Percentiles rank a stretch among this genome's conserved stretches.
These are phyloP conservation scores for Chlorociboria aeruginascens DNA, from an alignment of 495 filamentous ascomycete genomes.

Conservation along the genomic window DNA sequence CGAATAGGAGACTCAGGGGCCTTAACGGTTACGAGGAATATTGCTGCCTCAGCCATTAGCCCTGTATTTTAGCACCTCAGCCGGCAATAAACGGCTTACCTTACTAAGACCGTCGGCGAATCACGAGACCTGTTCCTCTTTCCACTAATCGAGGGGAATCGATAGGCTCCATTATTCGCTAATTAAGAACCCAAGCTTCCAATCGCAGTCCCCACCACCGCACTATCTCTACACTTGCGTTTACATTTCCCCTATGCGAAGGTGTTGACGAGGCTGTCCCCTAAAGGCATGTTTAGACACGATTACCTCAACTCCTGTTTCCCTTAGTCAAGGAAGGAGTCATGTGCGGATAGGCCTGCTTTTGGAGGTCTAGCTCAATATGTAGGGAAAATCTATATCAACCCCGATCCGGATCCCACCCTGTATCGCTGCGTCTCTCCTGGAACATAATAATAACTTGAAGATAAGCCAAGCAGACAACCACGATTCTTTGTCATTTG, in stretches of 20 bases:
- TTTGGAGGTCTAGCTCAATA: conserved; percentile 47
- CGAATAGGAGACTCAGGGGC: too few relatives aligned
- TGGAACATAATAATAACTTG: too few relatives aligned
- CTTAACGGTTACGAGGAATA: too few relatives aligned
- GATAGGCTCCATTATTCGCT: neutral
- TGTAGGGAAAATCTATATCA: neutral
- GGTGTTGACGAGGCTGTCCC: conserved; percentile 20
- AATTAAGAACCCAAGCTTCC: neutral
- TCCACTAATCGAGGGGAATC: too few relatives aligned
- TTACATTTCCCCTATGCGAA: conserved; percentile 21
- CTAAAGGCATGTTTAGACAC: conserved; percentile 20
- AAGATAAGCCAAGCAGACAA: neutral
- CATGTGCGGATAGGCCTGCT: conserved; percentile 44
- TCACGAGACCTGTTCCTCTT: neutral
- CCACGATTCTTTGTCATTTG: neutral
- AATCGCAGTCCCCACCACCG: neutral
- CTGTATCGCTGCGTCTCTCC: too few relatives aligned
- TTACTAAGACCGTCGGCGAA: neutral
- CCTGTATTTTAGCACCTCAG: too few relatives aligned
- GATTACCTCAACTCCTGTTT: neutral
- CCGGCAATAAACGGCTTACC: too few relatives aligned
- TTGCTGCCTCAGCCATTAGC: too few relatives aligned
- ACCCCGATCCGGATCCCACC: too few relatives aligned
- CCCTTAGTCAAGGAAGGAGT: conserved; percentile 14
- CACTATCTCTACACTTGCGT: neutral